Conservation (phyloP, 2,329 filamentous ascomycete genomes). For the Cordyceps farinosa region DNA sequence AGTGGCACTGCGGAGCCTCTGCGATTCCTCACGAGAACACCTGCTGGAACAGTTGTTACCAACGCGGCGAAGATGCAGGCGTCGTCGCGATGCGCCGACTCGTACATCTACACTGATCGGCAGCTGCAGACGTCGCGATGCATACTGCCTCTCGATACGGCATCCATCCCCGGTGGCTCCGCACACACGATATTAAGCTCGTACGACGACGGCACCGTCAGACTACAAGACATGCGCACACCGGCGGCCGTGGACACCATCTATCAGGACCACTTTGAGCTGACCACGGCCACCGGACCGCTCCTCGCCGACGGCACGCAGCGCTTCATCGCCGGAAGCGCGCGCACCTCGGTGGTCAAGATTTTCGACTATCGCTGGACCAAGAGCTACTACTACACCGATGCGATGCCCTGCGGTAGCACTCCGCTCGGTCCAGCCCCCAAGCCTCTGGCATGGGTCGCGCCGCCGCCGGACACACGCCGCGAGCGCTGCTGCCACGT, state of each 20-base stretch:
- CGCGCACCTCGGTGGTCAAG: conserved; percentile 36
- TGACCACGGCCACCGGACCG: conserved; percentile 34
- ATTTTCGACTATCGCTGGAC: conserved; percentile 47
- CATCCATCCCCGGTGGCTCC: conserved; percentile 24
- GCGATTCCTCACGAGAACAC: conserved; percentile 38
- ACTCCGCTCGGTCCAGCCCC: conserved; percentile 35
- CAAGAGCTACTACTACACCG: conserved; percentile 41
- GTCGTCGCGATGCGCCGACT: neutral
- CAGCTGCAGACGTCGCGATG: conserved; percentile 27
- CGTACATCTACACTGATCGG: conserved; percentile 6
- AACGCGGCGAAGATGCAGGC: conserved; percentile 30
- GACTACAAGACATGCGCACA: conserved; percentile 38
- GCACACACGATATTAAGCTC: conserved; percentile 38
- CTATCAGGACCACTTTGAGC: conserved; percentile 46
- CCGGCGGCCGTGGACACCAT: conserved; percentile 38
- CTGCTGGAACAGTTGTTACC: conserved; percentile 33
- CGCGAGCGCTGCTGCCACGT: conserved; percentile 31
- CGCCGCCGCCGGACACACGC: conserved; percentile 20
- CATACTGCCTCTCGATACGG: conserved; percentile 35
- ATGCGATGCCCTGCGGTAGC: conserved; percentile 37
- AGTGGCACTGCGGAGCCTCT: conserved; percentile 30
- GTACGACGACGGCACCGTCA: conserved; percentile 43
- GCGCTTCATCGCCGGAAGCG: conserved; percentile 42
- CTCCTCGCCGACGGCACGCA: conserved; percentile 40
- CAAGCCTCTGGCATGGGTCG: conserved; percentile 24